Base-by-base conservation (phyloP, 305 asterid genomes). In the Fraxinus albicans region DNA sequence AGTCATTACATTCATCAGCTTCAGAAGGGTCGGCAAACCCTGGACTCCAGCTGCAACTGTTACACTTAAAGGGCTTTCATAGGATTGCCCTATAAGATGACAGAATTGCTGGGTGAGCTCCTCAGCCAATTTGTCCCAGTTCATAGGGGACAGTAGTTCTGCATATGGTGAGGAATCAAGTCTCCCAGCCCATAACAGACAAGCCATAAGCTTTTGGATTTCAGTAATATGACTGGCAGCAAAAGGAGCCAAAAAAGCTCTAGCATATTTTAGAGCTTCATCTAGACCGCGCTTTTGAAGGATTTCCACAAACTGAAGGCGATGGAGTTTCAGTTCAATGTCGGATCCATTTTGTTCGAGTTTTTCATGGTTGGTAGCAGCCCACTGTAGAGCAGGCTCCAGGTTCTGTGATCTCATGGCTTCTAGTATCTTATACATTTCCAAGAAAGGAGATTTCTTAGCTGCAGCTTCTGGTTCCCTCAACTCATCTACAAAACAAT, bases 301-400 rank as follows among this genome's bases (percentile, higher is more conserved):
- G 42, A 77, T 77, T 50, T 77, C 80, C 13, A 77, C 70, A 53
- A 47, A 77, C 34, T 53, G 72, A 27, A 77, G 12, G 2, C 80
- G 80, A 50, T 53, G 80, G 70, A 77, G 80, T 77, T 77, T 77
- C 80, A 77, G 70, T n/a, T 27, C 80, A 77, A 77, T 77, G 80
- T 77, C 80, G 10, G 72, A 47, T 15, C 80, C 80, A 53, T 77
- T 77, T 77, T 77, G 38, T 34, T 77, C 7, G 13, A 77, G 80
- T 29, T 77, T 47, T 60, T 77, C 80, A 21, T 77, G 80, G 47
- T 77, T 77, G 70, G 38, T 35, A 27, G 80, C n/a, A 13, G 72
- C 72, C 80, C 80, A 77, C 19, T 25, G 36, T 9, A 77, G 44
- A 2, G 80, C 80, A 5, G 80, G 80, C 70, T 77, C 80, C 35